phyloP scores from a whole-genome alignment of 2,329 filamentous ascomycete genomes.

The Hortaea sp. region DNA sequence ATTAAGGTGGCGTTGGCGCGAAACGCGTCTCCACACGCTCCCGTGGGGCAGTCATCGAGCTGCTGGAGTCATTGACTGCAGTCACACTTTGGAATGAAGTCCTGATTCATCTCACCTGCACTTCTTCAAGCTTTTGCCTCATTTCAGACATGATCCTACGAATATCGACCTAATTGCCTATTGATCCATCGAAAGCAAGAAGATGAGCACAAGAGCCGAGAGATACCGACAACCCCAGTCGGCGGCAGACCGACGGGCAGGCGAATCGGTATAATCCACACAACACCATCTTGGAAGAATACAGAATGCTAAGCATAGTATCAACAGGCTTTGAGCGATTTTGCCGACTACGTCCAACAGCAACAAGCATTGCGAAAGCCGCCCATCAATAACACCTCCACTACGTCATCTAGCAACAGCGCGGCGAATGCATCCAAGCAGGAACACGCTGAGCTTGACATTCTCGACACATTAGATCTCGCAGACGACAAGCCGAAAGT shows the following conservation, averaged over 20 bases:
- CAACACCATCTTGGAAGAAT: background rate
- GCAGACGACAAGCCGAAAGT: constrained; percentile 59
- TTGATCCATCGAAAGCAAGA: constrained; percentile 1
- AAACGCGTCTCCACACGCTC: too few relatives aligned
- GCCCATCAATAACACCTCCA: constrained; percentile 22
- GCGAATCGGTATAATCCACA: constrained; percentile 58
- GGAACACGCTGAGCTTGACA: constrained; percentile 81
- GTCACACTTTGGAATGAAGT: too few relatives aligned
- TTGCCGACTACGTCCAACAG: constrained; percentile 93
- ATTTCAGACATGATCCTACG: constrained; percentile 6
- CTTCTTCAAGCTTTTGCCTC: too few relatives aligned
- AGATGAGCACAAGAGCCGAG: constrained; percentile 24
- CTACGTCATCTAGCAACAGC: constrained; percentile 16
- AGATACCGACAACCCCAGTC: constrained; percentile 39
- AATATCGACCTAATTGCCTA: constrained; percentile 8
- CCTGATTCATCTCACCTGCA: too few relatives aligned
- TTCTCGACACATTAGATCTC: constrained; percentile 68
- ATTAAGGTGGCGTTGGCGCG: too few relatives aligned
- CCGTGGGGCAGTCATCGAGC: too few relatives aligned
- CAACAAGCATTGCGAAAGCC: constrained; percentile 64
- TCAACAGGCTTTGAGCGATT: constrained; percentile 72
- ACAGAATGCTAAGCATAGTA: background rate
- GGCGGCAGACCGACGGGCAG: constrained; percentile 71
- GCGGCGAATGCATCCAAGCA: constrained; percentile 13
- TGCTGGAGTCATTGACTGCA: too few relatives aligned